Base-by-base conservation (phyloP, 106 monocot species). In the Agapanthus africanus region DNA sequence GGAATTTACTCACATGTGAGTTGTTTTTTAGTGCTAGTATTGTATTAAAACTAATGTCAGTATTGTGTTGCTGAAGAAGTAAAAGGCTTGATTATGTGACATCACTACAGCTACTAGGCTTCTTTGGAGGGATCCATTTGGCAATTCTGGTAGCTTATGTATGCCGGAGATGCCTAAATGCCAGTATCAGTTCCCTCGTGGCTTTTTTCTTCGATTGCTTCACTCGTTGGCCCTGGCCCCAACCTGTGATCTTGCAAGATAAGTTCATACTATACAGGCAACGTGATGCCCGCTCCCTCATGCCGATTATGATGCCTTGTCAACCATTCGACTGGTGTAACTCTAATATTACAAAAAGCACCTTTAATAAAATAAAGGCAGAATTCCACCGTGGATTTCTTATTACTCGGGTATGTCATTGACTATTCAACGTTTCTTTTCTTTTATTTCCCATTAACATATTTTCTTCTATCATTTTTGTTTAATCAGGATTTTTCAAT, bases 281-380 rank as follows among this genome's bases (percentile, higher is more conserved):
- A 50, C 74, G 65, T 69, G 79, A 77, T 63, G 27, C 46, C 4
- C 73, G 80, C 21, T 67, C 66, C 38, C 31, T 87, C 37, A 83
- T 87, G 83, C 87, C 83, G 33, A 83, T 87, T 37, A 60, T 80
- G 80, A 72, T 87, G 75, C 80, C 87, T 37, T 83, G 78, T 71
- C 71, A 60, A 35, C 74, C 80, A 21, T 75, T 67, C 39, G 76
- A 81, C 14, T 83, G 73, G 71, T 87, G 83, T 62, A 70, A 68
- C 16, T 83, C 83, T 14, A 87, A 83, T 71, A 75, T 87, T 3
- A 80, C 83, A 18, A 75, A 62, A 72, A 73, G 80, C 49, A 87
- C 81, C 37, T 83, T 78, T 51, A 60, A 10, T 10, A 87, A 83
- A 72, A 87, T 87, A 36, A 74, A n/a, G 37, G 16, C 28, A 25